Evolutionary conservation across 768 basidiomycete species (phyloP), one percentile per base, ranked within the genome.

Genomic region (Mycena indigotica): DNA sequence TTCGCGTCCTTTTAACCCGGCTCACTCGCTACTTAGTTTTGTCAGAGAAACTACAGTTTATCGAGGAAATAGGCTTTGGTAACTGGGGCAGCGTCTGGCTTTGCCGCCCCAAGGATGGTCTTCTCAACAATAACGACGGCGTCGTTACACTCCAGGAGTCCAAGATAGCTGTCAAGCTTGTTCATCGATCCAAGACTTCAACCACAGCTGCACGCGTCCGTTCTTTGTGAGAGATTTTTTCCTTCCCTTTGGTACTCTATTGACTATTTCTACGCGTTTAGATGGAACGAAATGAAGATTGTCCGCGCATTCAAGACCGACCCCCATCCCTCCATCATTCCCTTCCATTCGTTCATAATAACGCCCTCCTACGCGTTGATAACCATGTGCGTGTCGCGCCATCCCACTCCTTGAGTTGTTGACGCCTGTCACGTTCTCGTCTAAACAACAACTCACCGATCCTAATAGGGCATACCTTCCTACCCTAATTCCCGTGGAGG

Each of bases 261-360:
- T 57, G 35, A 3, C 35, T 65, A 41, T 64, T 39, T 25, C 23
- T 16, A 19, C 58, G 17, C 23, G 15, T 21, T 28, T 62, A 93
- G 91, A 76, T 94, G 95, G 95, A 95, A 95, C 68, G 95, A 98
- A 77, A 95, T 95, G 94, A 96, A 96, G 81, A 89, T 95, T 65
- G 86, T 98, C 57, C 82, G 91, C 64, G 78, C 86, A 12, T 85
- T 98, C 72, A 90, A 89, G 75, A 75, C 85, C 44, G 88, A 93
- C 65, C 85, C 88, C 8, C 96, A 98, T 69, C 95, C 94, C 0
- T 91, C 91, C 59, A 89, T 98, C 72, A 90, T 98, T 60, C 84
- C 86, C 12, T 98, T 98, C 73, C 88, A 95, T 67, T 89, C 91
- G 3, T 98, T 98, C 79, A 88, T 96, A 69, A 91, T 95, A 64